Base-by-base conservation (phyloP, 805 yeast species). In the Starmerella davenportii region DNA sequence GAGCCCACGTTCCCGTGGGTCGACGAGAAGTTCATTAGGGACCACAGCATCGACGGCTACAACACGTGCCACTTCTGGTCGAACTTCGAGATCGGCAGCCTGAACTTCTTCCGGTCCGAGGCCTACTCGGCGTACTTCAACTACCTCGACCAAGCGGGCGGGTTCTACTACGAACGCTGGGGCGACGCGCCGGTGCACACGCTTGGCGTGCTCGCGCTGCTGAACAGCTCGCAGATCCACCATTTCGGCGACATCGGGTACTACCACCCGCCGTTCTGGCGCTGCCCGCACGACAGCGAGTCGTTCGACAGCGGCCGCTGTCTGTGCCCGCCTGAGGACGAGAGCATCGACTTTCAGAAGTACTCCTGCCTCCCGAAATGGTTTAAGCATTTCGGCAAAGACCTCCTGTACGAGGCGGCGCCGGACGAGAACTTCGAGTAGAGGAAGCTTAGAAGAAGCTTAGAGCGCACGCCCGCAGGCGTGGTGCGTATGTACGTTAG, bases 121-220 rank as follows among this genome's bases (percentile, higher is more conserved):
- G 76, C 76, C 14, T 82, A 82, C 57, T 57, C 63, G 24, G 69
- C 66, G 35, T 79, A 73, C 56, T 78, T 80, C 46, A 73, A 75
- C 21, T 62, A 68, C 51, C 65, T 80, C 44, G 90, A 81, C 53
- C 58, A 61, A 33, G 62, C 74, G 1, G 85, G 92, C 43, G 92
- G 92, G 3, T 76, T 84, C 54, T 82, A 78, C 63, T 82, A 82
- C 59, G 94, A 82, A 57, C 61, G 94, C 42, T 84, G 95, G 95
- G 95, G 95, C 14, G 95, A 84, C 59, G 94, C 94, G 0, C 94
- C 94, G 0, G 79, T 82, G 14, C 94, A 82, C 55, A 64, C 87
- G 0, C 62, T 81, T 21, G 93, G 73, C 1, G 74, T 70, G 1
- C 55, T 78, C 0, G 54, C 79, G 32, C 54, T 79, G 33, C 57